Conservation (phyloP, 495 filamentous ascomycete species). For the Podospora fimiseda region DNA sequence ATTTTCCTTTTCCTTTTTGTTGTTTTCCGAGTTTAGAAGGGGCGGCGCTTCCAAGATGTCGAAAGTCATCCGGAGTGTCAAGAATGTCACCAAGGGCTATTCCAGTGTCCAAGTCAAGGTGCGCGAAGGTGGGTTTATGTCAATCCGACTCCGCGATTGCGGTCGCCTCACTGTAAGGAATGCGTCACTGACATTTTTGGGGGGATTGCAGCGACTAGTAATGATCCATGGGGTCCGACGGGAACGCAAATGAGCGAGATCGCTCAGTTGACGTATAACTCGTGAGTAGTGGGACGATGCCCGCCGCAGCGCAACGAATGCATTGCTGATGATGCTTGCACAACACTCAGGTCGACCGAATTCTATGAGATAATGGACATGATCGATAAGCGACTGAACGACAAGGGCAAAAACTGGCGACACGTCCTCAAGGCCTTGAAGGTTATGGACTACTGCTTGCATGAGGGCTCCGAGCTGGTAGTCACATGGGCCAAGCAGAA, state of each 20-base stretch:
- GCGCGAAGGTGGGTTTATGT: constrained; percentile 79
- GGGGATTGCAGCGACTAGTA: constrained; percentile 78
- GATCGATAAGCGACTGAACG: constrained; percentile 97
- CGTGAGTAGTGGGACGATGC: constrained; percentile 49
- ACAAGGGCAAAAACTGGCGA: constrained; percentile 99
- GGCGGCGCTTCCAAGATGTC: constrained; percentile 77
- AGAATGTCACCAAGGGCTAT: constrained; percentile 99
- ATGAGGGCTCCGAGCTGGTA: constrained; percentile 93
- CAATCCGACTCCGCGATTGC: background rate
- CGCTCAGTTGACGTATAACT: constrained; percentile 92
- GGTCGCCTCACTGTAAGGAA: background rate
- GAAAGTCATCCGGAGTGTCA: constrained; percentile 94
- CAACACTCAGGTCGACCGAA: constrained; percentile 50
- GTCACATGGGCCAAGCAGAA: constrained; percentile 98
- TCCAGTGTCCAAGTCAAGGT: constrained; percentile 97
- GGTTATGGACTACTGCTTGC: constrained; percentile 95
- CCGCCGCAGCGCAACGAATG: too few relatives aligned
- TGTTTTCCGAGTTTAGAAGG: background rate
- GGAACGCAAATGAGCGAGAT: constrained; percentile 99
- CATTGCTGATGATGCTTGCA: constrained; percentile 1
- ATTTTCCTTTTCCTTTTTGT: background rate
- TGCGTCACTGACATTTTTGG: constrained; percentile 7
- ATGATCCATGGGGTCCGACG: constrained; percentile 98
- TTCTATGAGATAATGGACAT: constrained; percentile 99
- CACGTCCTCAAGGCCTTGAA: constrained; percentile 97